These are phyloP conservation scores for Davidsoniella virescens DNA, from an alignment of 2,329 filamentous ascomycete species.

Conservation along the genomic window DNA sequence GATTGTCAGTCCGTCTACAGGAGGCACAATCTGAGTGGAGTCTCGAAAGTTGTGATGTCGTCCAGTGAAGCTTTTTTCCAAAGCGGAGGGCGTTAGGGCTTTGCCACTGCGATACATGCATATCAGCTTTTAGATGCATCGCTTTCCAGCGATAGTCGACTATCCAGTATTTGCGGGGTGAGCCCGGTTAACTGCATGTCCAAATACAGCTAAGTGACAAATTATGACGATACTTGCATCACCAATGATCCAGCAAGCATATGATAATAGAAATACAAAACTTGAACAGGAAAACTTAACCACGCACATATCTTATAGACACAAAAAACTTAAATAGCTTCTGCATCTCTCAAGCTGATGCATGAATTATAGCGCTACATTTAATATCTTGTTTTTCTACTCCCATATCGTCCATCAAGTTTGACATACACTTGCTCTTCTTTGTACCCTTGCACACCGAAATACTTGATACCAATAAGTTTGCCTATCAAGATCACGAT, in stretches of 20 bases:
- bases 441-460: background rate
- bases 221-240: conserved; percentile 10
- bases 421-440: background rate
- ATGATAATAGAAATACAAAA: background rate
- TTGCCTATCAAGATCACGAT: conserved; percentile 33
- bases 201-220: conserved; percentile 3
- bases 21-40: conserved; percentile 5
- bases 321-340: too few relatives aligned
- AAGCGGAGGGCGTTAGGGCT: conserved; percentile 11
- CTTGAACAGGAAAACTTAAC: background rate
- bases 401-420: background rate
- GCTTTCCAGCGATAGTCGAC: background rate
- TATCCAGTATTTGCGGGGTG: conserved; percentile 10
- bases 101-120: conserved; percentile 1
- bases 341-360: too few relatives aligned
- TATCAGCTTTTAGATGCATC: conserved; percentile 1
- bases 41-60: conserved; percentile 2
- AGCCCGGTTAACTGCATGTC: conserved; percentile 4
- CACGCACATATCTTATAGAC: too few relatives aligned
- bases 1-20: background rate
- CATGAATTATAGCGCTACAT: too few relatives aligned
- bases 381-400: background rate
- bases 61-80: conserved; percentile 9
- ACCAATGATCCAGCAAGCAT: background rate
- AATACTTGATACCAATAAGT: conserved; percentile 2